Evolutionary conservation across 176 grass and related monocot genomes (phyloP), one percentile per base, ranked within the genome.

Genomic region (Carex parvula): DNA sequence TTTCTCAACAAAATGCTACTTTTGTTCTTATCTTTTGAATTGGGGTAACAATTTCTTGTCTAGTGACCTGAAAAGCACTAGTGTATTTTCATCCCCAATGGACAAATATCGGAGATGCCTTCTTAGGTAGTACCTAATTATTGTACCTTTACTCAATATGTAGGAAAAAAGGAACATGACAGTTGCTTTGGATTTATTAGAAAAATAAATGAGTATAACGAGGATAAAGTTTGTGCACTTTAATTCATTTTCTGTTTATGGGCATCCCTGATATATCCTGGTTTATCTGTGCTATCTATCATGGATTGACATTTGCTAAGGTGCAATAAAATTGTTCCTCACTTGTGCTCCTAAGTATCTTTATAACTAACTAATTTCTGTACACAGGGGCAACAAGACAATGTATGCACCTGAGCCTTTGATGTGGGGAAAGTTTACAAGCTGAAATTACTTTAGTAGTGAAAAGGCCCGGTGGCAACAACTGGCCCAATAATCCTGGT

Each of bases 321-420:
- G 8, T 30, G 41, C 2, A 21, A 16, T 72, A 39, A 10, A 16
- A 39, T 69, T 17, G 5, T 5, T 39, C 69, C 37, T 48, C 9
- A 14, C 10, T 72, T 72, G 6, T 12, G n/a, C 69, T 72, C 41
- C 8, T 77, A 32, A 30, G 0, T 20, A 70, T 70, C 32, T 56
- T 56, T 29, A 14, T 75, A 54, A 46, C 12, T 75, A 77, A 26
- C 50, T 56, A 22, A 55, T 12, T 37, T 86, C 37, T 77, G 85
- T 53, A 80, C 89, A 77, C 89, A 98, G 95, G 95, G 77, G 95
- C 95, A 84, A 93, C 87, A 54, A 87, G 87, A 50, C 72, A 84
- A 88, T 79, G 15, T 98, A 98, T 89, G 95, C 95, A 88, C 95
- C 95, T 60, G 95, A 98, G 79, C 95, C 95, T 85, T 88, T 89